Conservation (phyloP, 2,329 filamentous ascomycete genomes). For the Paecilomyces sp. region DNA sequence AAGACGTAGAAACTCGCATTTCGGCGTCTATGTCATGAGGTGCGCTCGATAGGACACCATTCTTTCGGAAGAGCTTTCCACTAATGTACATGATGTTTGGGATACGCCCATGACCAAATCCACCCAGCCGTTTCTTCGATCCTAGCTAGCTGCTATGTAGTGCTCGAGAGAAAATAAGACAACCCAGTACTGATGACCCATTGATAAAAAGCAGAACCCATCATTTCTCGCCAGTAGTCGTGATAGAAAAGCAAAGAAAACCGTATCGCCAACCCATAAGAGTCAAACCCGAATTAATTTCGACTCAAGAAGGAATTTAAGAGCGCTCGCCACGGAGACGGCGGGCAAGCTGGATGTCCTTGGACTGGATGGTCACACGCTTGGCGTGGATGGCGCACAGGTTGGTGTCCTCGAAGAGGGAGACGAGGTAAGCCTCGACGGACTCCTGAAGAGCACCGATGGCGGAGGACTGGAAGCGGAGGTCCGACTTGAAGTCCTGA, state of each 20-base stretch:
- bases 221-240: constrained; percentile 39
- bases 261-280: constrained; percentile 35
- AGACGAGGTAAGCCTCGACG: constrained; percentile 97
- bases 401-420: constrained; percentile 97
- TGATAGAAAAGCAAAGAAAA: constrained; percentile 23
- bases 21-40: constrained; percentile 27
- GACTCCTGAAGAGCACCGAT: constrained; percentile 98
- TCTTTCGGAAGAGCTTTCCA: constrained; percentile 6
- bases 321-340: constrained; percentile 91
- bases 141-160: constrained; percentile 7
- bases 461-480: constrained; percentile 96
- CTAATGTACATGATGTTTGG: constrained; percentile 11
- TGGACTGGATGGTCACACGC: constrained; percentile 90
- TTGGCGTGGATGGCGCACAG: constrained; percentile 98
- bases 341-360: constrained; percentile 95
- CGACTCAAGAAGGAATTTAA: constrained; percentile 40
- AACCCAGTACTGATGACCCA: constrained; percentile 32
- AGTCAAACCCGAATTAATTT: constrained; percentile 19
- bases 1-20: constrained; percentile 23
- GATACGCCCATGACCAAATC: constrained; percentile 4
- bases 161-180: constrained; percentile 14
- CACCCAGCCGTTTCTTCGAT: constrained; percentile 5
- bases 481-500: constrained; percentile 89
- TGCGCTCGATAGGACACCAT: constrained; percentile 22
- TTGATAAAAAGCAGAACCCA: constrained; percentile 33